These are phyloP conservation scores for Coccomyxa subellipsoidea DNA, from an alignment of 163 green algal species.

Conservation along the genomic window DNA sequence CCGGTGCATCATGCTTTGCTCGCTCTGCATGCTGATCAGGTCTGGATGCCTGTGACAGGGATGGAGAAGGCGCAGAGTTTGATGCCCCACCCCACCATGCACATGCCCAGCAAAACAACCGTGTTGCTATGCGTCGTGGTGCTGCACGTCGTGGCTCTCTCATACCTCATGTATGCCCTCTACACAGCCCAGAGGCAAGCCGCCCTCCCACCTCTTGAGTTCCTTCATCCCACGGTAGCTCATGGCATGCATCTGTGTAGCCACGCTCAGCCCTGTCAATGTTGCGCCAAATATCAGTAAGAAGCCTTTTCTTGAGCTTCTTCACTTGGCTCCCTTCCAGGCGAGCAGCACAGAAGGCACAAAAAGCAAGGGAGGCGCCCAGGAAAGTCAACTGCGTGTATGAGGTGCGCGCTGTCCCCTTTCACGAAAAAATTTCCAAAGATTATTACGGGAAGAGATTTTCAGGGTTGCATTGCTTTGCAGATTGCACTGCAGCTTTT, in stretches of 20 bases:
- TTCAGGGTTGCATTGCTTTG: too few species aligned
- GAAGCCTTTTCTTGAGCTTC: neutral
- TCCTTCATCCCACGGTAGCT: too few species aligned
- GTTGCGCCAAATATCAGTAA: neutral
- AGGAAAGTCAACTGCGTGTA: constrained; percentile 4
- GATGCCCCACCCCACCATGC: neutral
- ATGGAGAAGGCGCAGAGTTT: neutral
- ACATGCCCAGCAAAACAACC: constrained; percentile 2
- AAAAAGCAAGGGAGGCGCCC: neutral
- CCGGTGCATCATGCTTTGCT: too few species aligned
- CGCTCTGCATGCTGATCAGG: neutral
- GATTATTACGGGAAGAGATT: too few species aligned
- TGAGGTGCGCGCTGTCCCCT: neutral
- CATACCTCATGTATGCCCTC: neutral
- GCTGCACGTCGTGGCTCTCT: neutral
- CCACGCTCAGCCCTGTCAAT: too few species aligned
- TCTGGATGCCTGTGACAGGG: neutral
- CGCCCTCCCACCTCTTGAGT: too few species aligned
- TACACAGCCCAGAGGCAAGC: neutral
- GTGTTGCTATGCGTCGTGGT: neutral
- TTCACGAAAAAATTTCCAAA: too few species aligned
- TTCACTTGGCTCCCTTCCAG: neutral
- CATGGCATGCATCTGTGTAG: too few species aligned
- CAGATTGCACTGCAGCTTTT: too few species aligned
- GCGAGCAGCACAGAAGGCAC: neutral